Percentiles rank a stretch among this genome's conserved stretches.
Conservation (phyloP, 305 asterid species). For the Fraxinus floribunda region DNA sequence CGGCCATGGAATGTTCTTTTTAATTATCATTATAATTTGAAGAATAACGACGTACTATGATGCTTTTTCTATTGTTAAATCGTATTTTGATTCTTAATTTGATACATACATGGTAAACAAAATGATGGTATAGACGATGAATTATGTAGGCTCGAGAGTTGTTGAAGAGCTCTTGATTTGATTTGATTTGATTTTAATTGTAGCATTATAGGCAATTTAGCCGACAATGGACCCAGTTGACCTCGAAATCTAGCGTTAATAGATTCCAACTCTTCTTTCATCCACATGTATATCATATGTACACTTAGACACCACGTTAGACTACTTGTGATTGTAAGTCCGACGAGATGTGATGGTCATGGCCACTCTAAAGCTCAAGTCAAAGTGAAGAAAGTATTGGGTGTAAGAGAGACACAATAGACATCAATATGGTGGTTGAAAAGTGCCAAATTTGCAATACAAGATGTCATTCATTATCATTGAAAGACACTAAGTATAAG, state of each 20-base stretch:
- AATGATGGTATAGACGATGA: neutral
- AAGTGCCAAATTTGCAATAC: neutral
- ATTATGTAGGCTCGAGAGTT: neutral
- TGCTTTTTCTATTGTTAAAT: neutral
- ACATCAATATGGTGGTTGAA: neutral
- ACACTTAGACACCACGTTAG: neutral
- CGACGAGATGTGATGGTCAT: no score
- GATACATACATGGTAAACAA: neutral
- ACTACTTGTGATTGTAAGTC: no score
- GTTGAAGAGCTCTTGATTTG: neutral
- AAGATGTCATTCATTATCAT: neutral
- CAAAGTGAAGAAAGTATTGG: neutral
- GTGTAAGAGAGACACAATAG: neutral
- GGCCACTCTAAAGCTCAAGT: neutral
- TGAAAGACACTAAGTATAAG: neutral
- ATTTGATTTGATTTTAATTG: neutral
- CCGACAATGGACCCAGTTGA: neutral
- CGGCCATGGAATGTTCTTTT: constrained; percentile 6
- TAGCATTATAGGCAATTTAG: neutral
- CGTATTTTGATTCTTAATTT: no score
- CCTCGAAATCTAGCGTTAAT: neutral
- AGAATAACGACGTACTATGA: neutral
- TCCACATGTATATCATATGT: neutral
- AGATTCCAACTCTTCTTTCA: neutral
- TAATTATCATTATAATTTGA: neutral